These are phyloP conservation scores for Monilinia polystroma DNA, from an alignment of 2,329 filamentous ascomycete species.

Conservation along the genomic window DNA sequence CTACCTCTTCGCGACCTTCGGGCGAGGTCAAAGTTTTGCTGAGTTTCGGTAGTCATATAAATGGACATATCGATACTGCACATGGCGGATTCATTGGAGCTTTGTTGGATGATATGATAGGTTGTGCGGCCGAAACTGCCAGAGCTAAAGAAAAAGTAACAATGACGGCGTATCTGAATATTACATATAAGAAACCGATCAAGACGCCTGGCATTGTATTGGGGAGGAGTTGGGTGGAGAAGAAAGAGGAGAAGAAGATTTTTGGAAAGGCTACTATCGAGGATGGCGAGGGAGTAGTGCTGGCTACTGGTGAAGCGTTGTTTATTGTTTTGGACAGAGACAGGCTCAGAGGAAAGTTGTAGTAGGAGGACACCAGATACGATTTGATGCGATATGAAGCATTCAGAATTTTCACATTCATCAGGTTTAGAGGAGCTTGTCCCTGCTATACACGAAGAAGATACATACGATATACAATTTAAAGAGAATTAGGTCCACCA, in stretches of 20 bases:
- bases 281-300: conserved; percentile 48
- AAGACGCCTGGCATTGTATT: conserved; percentile 50
- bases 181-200: conserved; percentile 54
- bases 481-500: background rate
- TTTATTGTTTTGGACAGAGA: conserved; percentile 40
- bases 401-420: background rate
- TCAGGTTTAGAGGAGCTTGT: background rate
- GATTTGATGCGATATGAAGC: background rate
- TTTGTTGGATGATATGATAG: conserved; percentile 57
- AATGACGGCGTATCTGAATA: conserved; percentile 54
- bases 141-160: conserved; percentile 28
- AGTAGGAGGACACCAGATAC: background rate
- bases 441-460: background rate
- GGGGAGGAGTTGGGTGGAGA: conserved; percentile 46
- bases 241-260: conserved; percentile 54
- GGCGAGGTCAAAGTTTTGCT: conserved; percentile 28
- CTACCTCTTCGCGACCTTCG: conserved; percentile 13
- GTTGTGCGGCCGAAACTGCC: conserved; percentile 24
- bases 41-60: conserved; percentile 51
- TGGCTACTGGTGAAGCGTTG: conserved; percentile 54
- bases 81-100: conserved; percentile 60
- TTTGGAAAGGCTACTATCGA: conserved; percentile 51
- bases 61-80: conserved; percentile 53
- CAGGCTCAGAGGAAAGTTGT: conserved; percentile 25
- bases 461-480: background rate